Base-by-base conservation (phyloP, 2,329 filamentous ascomycete species). In the Xylariales sp. region DNA sequence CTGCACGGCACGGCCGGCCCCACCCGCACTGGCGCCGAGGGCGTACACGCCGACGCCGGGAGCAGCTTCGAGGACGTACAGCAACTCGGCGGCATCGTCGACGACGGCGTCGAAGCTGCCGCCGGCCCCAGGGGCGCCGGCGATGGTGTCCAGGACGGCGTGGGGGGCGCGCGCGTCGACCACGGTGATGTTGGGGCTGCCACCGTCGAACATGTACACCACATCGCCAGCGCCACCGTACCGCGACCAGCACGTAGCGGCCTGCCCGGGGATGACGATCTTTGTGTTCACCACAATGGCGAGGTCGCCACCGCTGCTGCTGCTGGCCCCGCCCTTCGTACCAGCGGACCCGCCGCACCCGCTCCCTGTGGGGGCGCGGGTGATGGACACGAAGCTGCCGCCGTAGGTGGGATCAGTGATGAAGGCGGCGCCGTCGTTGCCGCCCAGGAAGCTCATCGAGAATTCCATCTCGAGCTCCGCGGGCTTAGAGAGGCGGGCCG, bases 381-480 rank as follows among this genome's bases (percentile, higher is more conserved):
- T n/a, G n/a, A 48, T 34, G 36, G 63, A 49, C 29, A 65, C 37
- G 7, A 50, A 42, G 10, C 55, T 56, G n/a, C 54, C 60, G 19
- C 66, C 66, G 41, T 67, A 63, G 5, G 60, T 59, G n/a, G 65
- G 58, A 39, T 70, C 66, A 1, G 65, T 75, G 23, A 25, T n/a
- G 23, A 25, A 25, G 23, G 23, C 23, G 23, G 8, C 8, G 8
- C 8, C n/a, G 23, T 25, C 23, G 23, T 25, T 25, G 23, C n/a
- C n/a, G n/a, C n/a, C n/a, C n/a, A 25, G 8, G 23, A 25, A 25
- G 23, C 8, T 8, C 23, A 25, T 25, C 8, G 23, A 8, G 23
- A 25, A 25, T 8, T 25, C 23, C 8, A n/a, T 25, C 23, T 8
- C 8, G 8, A 25, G 23, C 23, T 25, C 23, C 8, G 23, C 23